These are phyloP conservation scores for Candida ulmi DNA, from an alignment of 805 yeast species.

Conservation along the genomic window DNA sequence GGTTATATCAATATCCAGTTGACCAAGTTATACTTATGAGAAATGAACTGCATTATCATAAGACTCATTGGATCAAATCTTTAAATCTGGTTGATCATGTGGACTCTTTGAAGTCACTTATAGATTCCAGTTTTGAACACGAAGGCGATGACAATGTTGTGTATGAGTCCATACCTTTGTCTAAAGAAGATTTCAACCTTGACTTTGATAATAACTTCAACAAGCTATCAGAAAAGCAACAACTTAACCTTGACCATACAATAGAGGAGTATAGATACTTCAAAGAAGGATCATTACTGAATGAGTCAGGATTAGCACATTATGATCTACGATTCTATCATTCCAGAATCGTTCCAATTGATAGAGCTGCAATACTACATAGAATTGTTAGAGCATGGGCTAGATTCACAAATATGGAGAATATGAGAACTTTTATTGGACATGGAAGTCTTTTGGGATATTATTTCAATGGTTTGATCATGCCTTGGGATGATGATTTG, in stretches of 20 bases:
- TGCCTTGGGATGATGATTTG: conserved; percentile 66
- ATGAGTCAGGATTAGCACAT: conserved; percentile 17
- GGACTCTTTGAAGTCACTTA: conserved; percentile 1
- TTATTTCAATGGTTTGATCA: conserved; percentile 55
- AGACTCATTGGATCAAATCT: conserved; percentile 1
- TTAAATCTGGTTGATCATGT: not conserved
- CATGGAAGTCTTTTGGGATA: conserved; percentile 63
- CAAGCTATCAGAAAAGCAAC: conserved; percentile 1
- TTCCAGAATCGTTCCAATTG: conserved; percentile 10
- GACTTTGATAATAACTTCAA: not conserved
- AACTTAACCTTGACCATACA: conserved; percentile 1
- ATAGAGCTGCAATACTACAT: conserved; percentile 18
- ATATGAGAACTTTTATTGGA: conserved; percentile 46
- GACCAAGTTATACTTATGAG: conserved; percentile 14
- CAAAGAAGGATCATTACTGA: conserved; percentile 20
- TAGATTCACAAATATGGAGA: conserved; percentile 9
- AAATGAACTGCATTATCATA: conserved; percentile 4
- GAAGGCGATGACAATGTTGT: not conserved
- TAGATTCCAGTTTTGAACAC: conserved; percentile 2
- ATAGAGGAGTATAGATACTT: conserved; percentile 16
- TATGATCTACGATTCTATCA: conserved; percentile 21
- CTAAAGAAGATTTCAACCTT: conserved; percentile 12
- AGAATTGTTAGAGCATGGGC: conserved; percentile 22
- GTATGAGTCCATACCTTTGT: conserved; percentile 5
- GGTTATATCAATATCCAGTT: conserved; percentile 6